phyloP scores from a whole-genome alignment of 495 filamentous ascomycete genomes.

The Pyronema domesticum region DNA sequence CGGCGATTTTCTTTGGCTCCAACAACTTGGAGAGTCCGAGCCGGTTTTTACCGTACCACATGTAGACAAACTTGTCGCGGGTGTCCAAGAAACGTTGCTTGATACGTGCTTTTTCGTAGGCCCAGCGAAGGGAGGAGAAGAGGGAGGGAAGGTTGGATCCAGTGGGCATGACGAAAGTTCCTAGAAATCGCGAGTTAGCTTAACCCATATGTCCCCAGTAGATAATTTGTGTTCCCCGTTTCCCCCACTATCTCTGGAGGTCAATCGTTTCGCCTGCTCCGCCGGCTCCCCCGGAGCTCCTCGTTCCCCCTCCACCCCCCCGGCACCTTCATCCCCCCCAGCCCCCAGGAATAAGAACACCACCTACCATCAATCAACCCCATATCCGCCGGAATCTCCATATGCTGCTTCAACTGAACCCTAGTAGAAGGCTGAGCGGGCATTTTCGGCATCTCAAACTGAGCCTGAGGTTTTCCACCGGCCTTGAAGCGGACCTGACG shows the following conservation, averaged over 20 bases:
- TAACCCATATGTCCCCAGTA: no score
- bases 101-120: constrained; percentile 33
- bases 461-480: not conserved
- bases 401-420: constrained; percentile 22
- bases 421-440: constrained; percentile 31
- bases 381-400: constrained; percentile 33
- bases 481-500: not conserved
- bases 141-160: constrained; percentile 39
- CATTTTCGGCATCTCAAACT: not conserved
- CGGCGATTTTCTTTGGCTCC: constrained; percentile 27
- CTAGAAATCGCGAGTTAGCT: constrained; percentile 17
- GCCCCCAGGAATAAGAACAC: not conserved
- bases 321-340: no score
- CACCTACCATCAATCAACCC: constrained; percentile 33
- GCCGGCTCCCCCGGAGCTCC: no score
- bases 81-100: constrained; percentile 29
- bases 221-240: no score
- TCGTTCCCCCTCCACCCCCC: no score
- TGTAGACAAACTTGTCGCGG: constrained; percentile 26
- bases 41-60: not conserved
- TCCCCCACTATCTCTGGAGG: no score
- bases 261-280: no score
- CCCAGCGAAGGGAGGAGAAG: constrained; percentile 31
- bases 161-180: constrained; percentile 42
- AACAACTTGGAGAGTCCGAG: constrained; percentile 15